Conservation (phyloP, 345 rosid species). For the Pseudoturritis turrita region DNA sequence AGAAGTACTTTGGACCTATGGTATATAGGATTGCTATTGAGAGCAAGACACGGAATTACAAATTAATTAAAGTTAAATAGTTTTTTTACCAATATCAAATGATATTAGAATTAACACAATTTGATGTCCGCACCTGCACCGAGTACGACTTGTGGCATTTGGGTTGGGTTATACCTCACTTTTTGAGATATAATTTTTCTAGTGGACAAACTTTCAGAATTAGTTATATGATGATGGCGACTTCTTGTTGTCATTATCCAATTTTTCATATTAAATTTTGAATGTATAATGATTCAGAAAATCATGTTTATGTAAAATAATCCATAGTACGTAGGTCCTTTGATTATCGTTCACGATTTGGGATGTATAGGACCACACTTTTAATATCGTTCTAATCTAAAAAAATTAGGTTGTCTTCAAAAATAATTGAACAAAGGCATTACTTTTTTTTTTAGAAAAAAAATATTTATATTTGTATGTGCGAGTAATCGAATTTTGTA, state of each 20-base stretch:
- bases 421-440: not conserved
- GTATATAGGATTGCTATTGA: no score
- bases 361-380: conserved; percentile 15
- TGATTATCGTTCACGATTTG: conserved; percentile 4
- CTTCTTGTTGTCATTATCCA: not conserved
- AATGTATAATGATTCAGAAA: conserved; percentile 21
- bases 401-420: not conserved
- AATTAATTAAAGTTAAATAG: not conserved
- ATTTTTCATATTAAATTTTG: not conserved
- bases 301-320: conserved; percentile 5
- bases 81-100: no score
- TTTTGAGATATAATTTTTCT: not conserved
- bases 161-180: not conserved
- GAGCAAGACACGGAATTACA: not conserved
- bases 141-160: conserved; percentile 1
- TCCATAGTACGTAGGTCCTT: not conserved
- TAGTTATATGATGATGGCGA: conserved; percentile 6
- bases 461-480: not conserved
- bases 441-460: not conserved
- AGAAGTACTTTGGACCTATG: no score
- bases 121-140: conserved; percentile 6
- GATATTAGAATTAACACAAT: not conserved
- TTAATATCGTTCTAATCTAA: not conserved
- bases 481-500: not conserved
- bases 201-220: conserved; percentile 23